These are phyloP conservation scores for Clavispora phyllophila DNA, from an alignment of 805 yeast genomes.

Conservation along the genomic window DNA sequence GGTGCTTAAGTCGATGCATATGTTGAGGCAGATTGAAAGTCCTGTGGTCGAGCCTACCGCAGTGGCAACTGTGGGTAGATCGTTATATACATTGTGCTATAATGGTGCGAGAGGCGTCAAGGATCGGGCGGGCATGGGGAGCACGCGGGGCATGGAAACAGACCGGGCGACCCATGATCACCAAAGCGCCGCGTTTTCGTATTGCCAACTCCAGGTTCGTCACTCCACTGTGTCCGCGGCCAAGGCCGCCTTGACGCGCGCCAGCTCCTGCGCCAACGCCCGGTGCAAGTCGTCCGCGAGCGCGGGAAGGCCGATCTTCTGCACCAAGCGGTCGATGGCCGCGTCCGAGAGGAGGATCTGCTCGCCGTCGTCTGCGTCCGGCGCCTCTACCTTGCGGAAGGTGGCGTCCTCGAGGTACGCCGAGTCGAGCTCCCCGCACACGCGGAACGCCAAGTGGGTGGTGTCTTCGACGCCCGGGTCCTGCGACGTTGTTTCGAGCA, in stretches of 20 bases:
- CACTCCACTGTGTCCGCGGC: neutral
- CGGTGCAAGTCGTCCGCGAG: slow-evolving; percentile 40
- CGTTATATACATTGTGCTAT: too few species aligned
- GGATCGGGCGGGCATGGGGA: too few species aligned
- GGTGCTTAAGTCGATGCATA: too few species aligned
- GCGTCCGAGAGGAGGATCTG: slow-evolving; percentile 41
- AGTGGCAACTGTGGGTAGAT: too few species aligned
- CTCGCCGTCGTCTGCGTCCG: slow-evolving; percentile 20
- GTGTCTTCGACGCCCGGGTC: slow-evolving; percentile 6
- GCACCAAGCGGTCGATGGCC: slow-evolving; percentile 42
- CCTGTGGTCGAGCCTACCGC: too few species aligned
- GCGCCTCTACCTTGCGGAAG: neutral
- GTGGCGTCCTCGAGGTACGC: slow-evolving; percentile 6
- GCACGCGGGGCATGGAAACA: too few species aligned
- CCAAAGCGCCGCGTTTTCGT: too few species aligned
- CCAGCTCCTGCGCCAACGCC: slow-evolving; percentile 53
- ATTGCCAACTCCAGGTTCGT: too few species aligned
- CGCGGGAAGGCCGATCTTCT: slow-evolving; percentile 41
- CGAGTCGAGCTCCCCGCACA: slow-evolving; percentile 12
- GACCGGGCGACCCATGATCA: neutral
- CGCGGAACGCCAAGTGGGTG: slow-evolving; percentile 12
- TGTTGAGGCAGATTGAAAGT: too few species aligned
- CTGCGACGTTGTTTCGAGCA: slow-evolving; percentile 33
- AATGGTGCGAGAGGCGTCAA: too few species aligned
- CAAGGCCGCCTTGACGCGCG: slow-evolving; percentile 15